Conservation (phyloP, 768 basidiomycete species). For the Mycena venus region DNA sequence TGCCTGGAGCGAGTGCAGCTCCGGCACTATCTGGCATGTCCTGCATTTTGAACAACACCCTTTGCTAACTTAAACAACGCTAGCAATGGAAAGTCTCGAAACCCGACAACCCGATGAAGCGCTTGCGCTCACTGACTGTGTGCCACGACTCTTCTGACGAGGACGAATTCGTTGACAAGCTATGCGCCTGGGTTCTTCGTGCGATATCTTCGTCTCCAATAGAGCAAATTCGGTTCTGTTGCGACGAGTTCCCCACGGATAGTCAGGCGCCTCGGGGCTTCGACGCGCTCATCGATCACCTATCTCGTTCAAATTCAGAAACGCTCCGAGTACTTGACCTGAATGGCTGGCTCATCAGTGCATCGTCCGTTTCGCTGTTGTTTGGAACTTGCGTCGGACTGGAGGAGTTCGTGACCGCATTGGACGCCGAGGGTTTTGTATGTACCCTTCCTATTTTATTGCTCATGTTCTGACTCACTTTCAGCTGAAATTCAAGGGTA, state of each 20-base stretch:
- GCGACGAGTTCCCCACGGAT: slow-evolving; percentile 36
- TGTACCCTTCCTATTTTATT: neutral
- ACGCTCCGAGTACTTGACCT: slow-evolving; percentile 51
- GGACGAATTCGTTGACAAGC: slow-evolving; percentile 37
- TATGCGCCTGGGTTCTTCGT: slow-evolving; percentile 59
- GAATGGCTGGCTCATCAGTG: slow-evolving; percentile 47
- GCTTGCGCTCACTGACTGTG: slow-evolving; percentile 50
- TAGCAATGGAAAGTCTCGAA: slow-evolving; percentile 60
- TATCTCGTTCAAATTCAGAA: slow-evolving; percentile 47
- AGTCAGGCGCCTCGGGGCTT: slow-evolving; percentile 32
- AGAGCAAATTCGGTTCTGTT: slow-evolving; percentile 45
- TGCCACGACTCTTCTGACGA: slow-evolving; percentile 37
- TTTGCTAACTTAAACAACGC: neutral
- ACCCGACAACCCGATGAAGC: slow-evolving; percentile 34
- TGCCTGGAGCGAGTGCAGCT: slow-evolving; percentile 55
- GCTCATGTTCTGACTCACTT: neutral
- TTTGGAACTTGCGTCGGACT: slow-evolving; percentile 47
- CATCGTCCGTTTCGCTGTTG: slow-evolving; percentile 41
- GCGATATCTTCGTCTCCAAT: slow-evolving; percentile 52
- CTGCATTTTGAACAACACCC: neutral
- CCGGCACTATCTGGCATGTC: slow-evolving; percentile 65
- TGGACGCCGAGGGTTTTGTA: slow-evolving; percentile 39
- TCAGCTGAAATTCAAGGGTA: slow-evolving; percentile 43
- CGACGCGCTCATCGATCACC: slow-evolving; percentile 55
- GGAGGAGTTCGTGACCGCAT: slow-evolving; percentile 51